A percentile compares a stretch with the other conserved stretches of the same genome.
Conservation (phyloP, 2,329 filamentous ascomycete species). For the Ophidiomyces ophidiicola region DNA sequence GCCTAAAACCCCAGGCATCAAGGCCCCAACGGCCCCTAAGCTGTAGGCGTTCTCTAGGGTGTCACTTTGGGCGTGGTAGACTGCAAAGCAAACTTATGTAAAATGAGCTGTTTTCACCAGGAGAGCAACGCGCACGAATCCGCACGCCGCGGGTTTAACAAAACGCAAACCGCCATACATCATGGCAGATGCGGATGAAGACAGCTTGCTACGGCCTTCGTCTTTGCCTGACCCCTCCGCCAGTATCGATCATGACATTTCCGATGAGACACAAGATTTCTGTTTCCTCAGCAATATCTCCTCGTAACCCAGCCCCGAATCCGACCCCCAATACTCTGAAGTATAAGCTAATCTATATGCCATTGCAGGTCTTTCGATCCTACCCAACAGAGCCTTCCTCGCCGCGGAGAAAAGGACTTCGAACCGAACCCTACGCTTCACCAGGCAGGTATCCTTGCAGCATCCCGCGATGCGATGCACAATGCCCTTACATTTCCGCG, state of each 20-base stretch:
- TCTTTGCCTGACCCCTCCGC: constrained; percentile 22
- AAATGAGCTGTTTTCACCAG: neutral
- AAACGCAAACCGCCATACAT: neutral
- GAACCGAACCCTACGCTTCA: constrained; percentile 79
- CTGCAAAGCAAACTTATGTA: too few relatives aligned
- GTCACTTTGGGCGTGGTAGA: too few relatives aligned
- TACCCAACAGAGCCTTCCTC: constrained; percentile 49
- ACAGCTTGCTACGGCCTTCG: constrained; percentile 24
- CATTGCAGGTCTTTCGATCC: constrained; percentile 24
- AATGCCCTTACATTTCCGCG: constrained; percentile 69
- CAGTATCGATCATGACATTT: constrained; percentile 48
- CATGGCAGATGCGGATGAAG: constrained; percentile 37
- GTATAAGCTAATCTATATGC: neutral
- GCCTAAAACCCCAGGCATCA: too few relatives aligned
- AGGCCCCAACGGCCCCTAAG: too few relatives aligned
- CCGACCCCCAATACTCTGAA: neutral
- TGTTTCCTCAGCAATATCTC: constrained; percentile 53
- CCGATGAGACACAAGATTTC: constrained; percentile 79
- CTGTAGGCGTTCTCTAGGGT: too few relatives aligned
- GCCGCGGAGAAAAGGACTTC: constrained; percentile 94
- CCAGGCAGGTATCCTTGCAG: constrained; percentile 65
- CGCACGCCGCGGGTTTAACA: neutral
- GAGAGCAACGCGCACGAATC: neutral
- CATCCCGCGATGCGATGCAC: constrained; percentile 78
- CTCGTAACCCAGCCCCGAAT: constrained; percentile 31